phyloP scores from a whole-genome alignment of 306 rosid genomes.

The Senna siamea region DNA sequence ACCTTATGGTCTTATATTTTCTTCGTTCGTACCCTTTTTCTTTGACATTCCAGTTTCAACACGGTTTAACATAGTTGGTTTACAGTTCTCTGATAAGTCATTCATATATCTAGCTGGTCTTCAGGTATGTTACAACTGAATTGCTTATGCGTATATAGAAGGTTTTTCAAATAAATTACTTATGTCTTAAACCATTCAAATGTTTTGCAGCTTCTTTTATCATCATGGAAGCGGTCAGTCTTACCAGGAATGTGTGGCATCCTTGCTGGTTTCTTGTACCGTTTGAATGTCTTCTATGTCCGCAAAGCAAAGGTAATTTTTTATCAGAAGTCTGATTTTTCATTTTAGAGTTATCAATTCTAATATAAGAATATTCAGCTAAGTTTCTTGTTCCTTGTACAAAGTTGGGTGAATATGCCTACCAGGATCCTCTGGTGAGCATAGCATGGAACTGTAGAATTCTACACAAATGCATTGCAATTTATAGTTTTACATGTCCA shows the following conservation, averaged over 20 bases:
- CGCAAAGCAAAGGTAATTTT: constrained; percentile 86
- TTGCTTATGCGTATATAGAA: constrained; percentile 23
- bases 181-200: constrained; percentile 34
- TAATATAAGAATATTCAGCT: constrained; percentile 1
- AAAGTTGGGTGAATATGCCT: constrained; percentile 7
- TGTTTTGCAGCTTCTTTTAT: constrained; percentile 83
- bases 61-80: constrained; percentile 71
- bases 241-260: constrained; percentile 93
- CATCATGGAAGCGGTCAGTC: constrained; percentile 89
- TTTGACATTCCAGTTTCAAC: constrained; percentile 96
- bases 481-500: constrained; percentile 4
- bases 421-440: constrained; percentile 4
- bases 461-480: constrained; percentile 4
- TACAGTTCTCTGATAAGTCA: constrained; percentile 87
- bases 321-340: constrained; percentile 22
- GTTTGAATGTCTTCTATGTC: constrained; percentile 77
- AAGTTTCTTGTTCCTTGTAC: constrained; percentile 20
- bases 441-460: constrained; percentile 4
- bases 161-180: neutral
- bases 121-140: constrained; percentile 63
- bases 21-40: constrained; percentile 93
- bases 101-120: constrained; percentile 95
- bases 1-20: constrained; percentile 97
- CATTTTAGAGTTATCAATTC: constrained; percentile 19
- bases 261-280: constrained; percentile 86